These are phyloP conservation scores for Canna indica DNA, from an alignment of 176 grass and related monocot species.

Conservation along the genomic window DNA sequence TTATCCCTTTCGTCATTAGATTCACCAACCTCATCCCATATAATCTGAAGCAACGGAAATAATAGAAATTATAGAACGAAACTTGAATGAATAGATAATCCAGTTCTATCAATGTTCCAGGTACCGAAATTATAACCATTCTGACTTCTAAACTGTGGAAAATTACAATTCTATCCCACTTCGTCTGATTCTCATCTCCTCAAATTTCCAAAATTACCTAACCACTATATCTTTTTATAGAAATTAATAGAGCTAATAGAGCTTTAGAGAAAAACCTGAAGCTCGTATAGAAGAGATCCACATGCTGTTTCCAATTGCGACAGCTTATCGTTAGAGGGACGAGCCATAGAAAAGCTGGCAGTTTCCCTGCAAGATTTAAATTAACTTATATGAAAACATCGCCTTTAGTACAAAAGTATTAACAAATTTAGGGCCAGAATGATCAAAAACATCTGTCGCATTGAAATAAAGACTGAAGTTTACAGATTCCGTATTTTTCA, in stretches of 20 bases:
- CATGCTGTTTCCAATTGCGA: slow-evolving; percentile 23
- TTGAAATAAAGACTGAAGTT: not conserved
- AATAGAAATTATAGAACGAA: not conserved
- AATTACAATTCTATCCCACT: too few relatives aligned
- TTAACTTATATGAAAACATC: not conserved
- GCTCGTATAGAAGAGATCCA: slow-evolving; percentile 31
- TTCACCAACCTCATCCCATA: slow-evolving; percentile 82
- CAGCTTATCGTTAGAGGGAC: slow-evolving; percentile 16
- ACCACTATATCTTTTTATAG: too few relatives aligned
- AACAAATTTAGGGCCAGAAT: not conserved
- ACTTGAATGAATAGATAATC: not conserved
- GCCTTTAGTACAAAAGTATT: not conserved
- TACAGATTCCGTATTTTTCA: not conserved
- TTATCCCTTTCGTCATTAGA: slow-evolving; percentile 40
- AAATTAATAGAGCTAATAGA: too few relatives aligned
- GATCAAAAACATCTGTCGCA: not conserved
- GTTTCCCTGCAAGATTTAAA: not conserved
- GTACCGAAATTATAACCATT: not conserved
- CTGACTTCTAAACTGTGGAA: not conserved
- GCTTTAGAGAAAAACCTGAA: slow-evolving; percentile 17
- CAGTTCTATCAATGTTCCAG: not conserved
- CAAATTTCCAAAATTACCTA: too few relatives aligned
- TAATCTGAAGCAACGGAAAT: slow-evolving; percentile 28
- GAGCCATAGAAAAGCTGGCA: slow-evolving; percentile 3
- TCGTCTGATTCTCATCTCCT: too few relatives aligned